Base-by-base conservation (phyloP, 257 asterid genomes). In the Datura wrightii region DNA sequence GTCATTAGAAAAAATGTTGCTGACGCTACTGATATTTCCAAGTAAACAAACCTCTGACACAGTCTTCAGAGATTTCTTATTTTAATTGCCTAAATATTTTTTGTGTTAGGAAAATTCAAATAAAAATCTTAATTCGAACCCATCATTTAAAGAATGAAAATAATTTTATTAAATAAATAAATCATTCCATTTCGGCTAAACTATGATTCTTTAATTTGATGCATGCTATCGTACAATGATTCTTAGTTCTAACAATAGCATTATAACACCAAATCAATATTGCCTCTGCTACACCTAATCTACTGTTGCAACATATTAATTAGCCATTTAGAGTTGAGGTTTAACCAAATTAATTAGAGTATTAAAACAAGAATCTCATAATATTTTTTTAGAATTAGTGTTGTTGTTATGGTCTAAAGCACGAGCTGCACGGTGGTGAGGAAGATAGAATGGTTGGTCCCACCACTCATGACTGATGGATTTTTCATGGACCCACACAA, bases 401-500 rank as follows among this genome's bases (percentile, higher is more conserved):
- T 15, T 9, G n/a, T 53, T 36, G 18, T 55, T 60, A 19, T 79
- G 14, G 80, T 52, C 65, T 16, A 83, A 24, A 60, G 62, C 87
- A 85, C 87, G 82, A 34, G 70, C 69, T 84, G 18, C 79, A 85
- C 84, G 85, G 84, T 84, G n/a, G 65, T 24, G 65, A 24, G 79
- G 6, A 72, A 18, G 3, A 0, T 50, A 16, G 31, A 72, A 60
- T 36, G 65, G 19, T 52, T 52, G 91, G 90, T 7, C 90, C 92
- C 91, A 84, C 84, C 44, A 39, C 78, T 84, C 85, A 69, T 79
- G 87, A 76, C 85, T 39, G 50, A 85, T 66, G 81, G 84, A 82
- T 82, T 83, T 41, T 34, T 60, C 76, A 37, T 84, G 90, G 92
- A 83, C 79, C 92, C 92, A 83, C 81, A 46, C 53, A 82, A 85